Percentiles rank a stretch among this genome's conserved stretches.
These are phyloP conservation scores for Fistulinella prunicolor DNA, from an alignment of 768 basidiomycete genomes.

Conservation along the genomic window DNA sequence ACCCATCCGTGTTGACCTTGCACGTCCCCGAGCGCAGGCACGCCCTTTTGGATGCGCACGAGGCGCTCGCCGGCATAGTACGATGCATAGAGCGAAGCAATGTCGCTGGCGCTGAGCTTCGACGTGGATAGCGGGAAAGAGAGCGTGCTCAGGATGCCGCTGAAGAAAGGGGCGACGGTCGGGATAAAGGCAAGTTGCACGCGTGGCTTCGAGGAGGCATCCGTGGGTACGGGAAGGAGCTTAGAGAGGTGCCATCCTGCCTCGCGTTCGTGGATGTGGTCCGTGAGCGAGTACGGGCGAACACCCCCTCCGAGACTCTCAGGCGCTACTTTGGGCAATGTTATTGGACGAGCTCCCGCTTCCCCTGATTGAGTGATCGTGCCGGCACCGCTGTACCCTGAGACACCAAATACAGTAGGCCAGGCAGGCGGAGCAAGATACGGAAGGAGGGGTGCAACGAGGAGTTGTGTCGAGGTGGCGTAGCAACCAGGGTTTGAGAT, in stretches of 20 bases:
- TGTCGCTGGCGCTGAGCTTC: slow-evolving; percentile 65
- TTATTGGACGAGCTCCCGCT: slow-evolving; percentile 62
- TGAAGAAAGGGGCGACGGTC: slow-evolving; percentile 90
- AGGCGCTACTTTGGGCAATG: slow-evolving; percentile 77
- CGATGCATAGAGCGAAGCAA: slow-evolving; percentile 70
- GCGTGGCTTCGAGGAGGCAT: slow-evolving; percentile 6
- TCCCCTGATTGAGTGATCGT: slow-evolving; percentile 68
- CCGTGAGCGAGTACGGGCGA: slow-evolving; percentile 86
- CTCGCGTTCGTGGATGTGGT: slow-evolving; percentile 99
- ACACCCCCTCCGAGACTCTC: slow-evolving; percentile 74
- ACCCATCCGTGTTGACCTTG: slow-evolving; percentile 85
- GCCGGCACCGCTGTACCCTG: slow-evolving; percentile 94
- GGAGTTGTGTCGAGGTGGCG: slow-evolving; percentile 88
- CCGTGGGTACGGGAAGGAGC: slow-evolving; percentile 37
- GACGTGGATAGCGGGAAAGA: slow-evolving; percentile 71
- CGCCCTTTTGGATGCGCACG: slow-evolving; percentile 61
- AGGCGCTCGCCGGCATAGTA: slow-evolving; percentile 76
- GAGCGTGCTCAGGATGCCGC: slow-evolving; percentile 87
- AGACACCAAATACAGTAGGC: slow-evolving; percentile 89
- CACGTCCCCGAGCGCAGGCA: slow-evolving; percentile 72
- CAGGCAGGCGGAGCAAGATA: slow-evolving; percentile 55
- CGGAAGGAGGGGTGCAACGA: slow-evolving; percentile 84
- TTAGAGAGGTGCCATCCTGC: slow-evolving; percentile 78
- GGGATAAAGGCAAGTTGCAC: slow-evolving; percentile 84
- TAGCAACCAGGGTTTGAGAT: slow-evolving; percentile 99